Conservation (phyloP, 331 rosid genomes). For the Ulmus americana region DNA sequence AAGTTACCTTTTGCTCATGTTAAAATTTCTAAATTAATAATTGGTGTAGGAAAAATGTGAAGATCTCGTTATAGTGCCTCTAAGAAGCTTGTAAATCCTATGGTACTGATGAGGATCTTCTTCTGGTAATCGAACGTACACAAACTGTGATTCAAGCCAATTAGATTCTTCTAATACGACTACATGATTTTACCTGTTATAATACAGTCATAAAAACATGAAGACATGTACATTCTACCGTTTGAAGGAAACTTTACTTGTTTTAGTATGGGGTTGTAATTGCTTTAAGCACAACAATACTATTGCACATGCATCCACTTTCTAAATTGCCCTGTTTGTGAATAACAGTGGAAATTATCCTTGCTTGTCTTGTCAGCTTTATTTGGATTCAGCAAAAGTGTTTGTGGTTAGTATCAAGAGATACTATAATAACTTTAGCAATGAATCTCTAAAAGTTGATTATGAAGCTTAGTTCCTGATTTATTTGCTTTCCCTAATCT, state of each 20-base stretch:
- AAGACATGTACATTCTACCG: too few species aligned
- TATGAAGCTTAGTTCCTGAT: too few species aligned
- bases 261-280: background rate
- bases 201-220: too few species aligned
- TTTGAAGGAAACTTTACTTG: too few species aligned
- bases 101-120: constrained; percentile 96
- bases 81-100: constrained; percentile 90
- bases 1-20: constrained; percentile 2
- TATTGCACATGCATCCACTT: background rate
- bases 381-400: too few species aligned
- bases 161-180: background rate
- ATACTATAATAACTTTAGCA: too few species aligned
- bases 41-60: constrained; percentile 56
- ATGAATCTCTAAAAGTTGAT: too few species aligned
- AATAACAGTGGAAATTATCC: background rate
- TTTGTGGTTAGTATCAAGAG: too few species aligned
- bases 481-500: too few species aligned
- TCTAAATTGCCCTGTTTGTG: background rate
- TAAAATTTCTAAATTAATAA: background rate
- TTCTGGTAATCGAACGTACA: constrained; percentile 51
- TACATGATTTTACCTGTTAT: background rate
- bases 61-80: constrained; percentile 62
- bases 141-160: background rate
- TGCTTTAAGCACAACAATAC: background rate
- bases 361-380: too few species aligned